Evolutionary conservation across 2,329 filamentous ascomycete genomes (phyloP), one percentile per base, ranked within the genome.

Genomic region (Neonectria sp.): DNA sequence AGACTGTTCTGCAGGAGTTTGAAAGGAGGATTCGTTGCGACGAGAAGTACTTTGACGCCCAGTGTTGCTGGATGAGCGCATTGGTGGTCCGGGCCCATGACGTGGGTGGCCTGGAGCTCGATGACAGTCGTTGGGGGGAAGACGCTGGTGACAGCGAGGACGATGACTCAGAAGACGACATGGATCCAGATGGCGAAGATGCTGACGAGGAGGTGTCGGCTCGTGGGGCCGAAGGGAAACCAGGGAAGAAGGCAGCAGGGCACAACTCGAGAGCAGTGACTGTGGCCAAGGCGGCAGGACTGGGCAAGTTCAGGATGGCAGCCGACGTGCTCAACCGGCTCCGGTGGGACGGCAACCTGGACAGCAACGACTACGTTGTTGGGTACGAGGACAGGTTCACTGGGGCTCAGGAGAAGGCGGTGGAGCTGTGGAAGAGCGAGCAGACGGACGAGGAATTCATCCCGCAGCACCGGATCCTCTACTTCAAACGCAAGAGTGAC

Each of bases 371-470:
- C 68, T 90, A 86, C 70, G 68, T 90, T 6, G 83, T 91, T 55
- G 89, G 88, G 2, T 91, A 91, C 71, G 86, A 89, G 71, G 89
- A 91, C 75, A 83, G 89, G 17, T 91, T 91, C 72, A 67, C 82
- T 4, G 88, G 88, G 1, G 81, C 84, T 3, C 83, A 82, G 70
- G 89, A 91, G 77, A 86, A 85, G 69, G 75, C 82, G 2, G 77
- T 91, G 6, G 85, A 85, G 58, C 79, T 82, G 33, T 91, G 89
- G 89, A 90, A 88, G 80, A 82, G 80, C 17, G 89, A 91, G 73
- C 86, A 88, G 77, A 90, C 89, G 35, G 86, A 91, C 69, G 88
- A 91, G 66, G 89, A 91, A 77, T 92, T 90, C 73, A 91, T 92
- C 62, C 90, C 90, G 7, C 88, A 91, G 78, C 89, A 91, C 73